A percentile compares a stretch with the other conserved stretches of the same genome.
These are phyloP conservation scores for Neolentinus lepideus DNA, from an alignment of 1,284 basidiomycete species.

Conservation along the genomic window DNA sequence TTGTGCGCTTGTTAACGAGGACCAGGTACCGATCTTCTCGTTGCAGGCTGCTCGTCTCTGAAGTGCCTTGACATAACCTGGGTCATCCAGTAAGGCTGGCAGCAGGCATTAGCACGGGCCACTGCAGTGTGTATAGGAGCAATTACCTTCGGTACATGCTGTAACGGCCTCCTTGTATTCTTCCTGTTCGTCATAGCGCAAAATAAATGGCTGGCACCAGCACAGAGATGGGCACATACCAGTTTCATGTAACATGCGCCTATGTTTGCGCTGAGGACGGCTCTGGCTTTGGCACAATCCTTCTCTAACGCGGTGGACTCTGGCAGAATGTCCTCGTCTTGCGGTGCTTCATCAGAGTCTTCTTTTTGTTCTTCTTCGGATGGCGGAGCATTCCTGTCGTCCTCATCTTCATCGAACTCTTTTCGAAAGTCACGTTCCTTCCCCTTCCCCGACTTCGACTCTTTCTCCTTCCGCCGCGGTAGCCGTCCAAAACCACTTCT, in stretches of 20 bases:
- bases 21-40: conserved; percentile 76
- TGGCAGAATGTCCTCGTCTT: conserved; percentile 11
- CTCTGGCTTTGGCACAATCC: conserved; percentile 48
- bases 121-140: conserved; percentile 3
- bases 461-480: conserved; percentile 33
- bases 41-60: conserved; percentile 84
- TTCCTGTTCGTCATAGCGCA: conserved; percentile 33
- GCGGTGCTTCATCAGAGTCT: conserved; percentile 4
- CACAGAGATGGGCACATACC: conserved; percentile 32
- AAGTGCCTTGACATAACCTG: conserved; percentile 80
- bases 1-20: conserved; percentile 73
- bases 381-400: conserved; percentile 19
- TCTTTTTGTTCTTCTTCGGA: conserved; percentile 3
- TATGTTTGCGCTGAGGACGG: conserved; percentile 73
- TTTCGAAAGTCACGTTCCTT: conserved; percentile 23
- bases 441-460: conserved; percentile 13
- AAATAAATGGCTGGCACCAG: too few relatives aligned
- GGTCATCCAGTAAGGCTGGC: conserved; percentile 84
- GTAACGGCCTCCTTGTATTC: conserved; percentile 71
- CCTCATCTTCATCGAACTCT: conserved; percentile 19
- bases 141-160: conserved; percentile 71
- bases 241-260: conserved; percentile 75
- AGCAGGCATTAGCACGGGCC: conserved; percentile 5
- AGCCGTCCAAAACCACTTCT: conserved; percentile 49
- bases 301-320: conserved; percentile 28